Evolutionary conservation across 2,329 filamentous ascomycete species (phyloP).

Genomic region (Pseudogymnoascus sp.): DNA sequence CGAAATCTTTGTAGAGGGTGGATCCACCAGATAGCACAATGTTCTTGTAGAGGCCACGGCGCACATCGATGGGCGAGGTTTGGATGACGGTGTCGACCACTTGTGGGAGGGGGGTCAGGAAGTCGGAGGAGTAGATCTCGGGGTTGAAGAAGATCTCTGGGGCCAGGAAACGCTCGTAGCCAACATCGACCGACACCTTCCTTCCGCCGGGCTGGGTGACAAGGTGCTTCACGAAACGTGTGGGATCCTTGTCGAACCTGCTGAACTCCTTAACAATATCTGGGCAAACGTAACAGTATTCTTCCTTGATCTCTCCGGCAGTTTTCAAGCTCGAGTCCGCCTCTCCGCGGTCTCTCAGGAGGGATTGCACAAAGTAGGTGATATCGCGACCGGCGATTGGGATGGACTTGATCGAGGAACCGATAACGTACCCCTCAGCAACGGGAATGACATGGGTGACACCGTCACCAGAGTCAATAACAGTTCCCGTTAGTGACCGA

Average conservation of each 20-base stretch:
- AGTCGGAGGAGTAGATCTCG: slow-evolving; percentile 98
- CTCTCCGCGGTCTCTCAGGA: slow-evolving; percentile 92
- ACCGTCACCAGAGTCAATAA: slow-evolving; percentile 97
- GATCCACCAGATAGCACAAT: slow-evolving; percentile 96
- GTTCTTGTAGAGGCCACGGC: slow-evolving; percentile 97
- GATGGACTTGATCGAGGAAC: slow-evolving; percentile 97
- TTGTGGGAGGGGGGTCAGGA: slow-evolving; percentile 85
- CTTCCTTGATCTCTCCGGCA: slow-evolving; percentile 96
- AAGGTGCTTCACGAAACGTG: slow-evolving; percentile 82
- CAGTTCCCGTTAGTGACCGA: slow-evolving; percentile 89
- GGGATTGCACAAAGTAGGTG: slow-evolving; percentile 95
- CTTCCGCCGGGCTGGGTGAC: slow-evolving; percentile 81
- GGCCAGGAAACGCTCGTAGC: slow-evolving; percentile 94
- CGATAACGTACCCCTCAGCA: slow-evolving; percentile 97
- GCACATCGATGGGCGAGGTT: slow-evolving; percentile 93
- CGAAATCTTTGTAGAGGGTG: slow-evolving; percentile 98
- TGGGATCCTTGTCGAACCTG: slow-evolving; percentile 86
- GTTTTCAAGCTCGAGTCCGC: slow-evolving; percentile 95
- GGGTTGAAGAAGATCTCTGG: slow-evolving; percentile 99
- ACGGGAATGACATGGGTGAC: slow-evolving; percentile 99
- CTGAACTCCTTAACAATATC: slow-evolving; percentile 99
- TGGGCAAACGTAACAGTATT: slow-evolving; percentile 96
- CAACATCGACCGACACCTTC: slow-evolving; percentile 79
- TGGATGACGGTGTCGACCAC: slow-evolving; percentile 97
- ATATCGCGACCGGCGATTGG: slow-evolving; percentile 97